These are phyloP conservation scores for Lactarius pseudohatsudake DNA, from an alignment of 768 basidiomycete genomes.

Conservation along the genomic window DNA sequence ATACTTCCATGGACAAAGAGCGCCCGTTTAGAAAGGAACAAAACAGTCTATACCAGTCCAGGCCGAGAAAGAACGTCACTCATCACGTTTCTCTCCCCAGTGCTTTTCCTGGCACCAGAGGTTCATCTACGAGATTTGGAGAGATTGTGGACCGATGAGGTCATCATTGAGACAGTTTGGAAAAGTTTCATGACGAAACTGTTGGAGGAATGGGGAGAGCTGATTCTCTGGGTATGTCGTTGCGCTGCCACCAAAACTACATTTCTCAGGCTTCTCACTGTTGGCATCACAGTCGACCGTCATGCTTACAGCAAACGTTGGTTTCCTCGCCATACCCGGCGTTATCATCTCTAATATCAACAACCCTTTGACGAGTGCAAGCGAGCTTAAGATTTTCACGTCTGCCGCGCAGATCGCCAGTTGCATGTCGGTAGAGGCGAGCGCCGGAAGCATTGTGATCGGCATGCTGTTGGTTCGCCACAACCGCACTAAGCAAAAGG, in stretches of 20 bases:
- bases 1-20: conserved; percentile 25
- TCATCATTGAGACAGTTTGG: conserved; percentile 22
- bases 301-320: conserved; percentile 21
- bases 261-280: not conserved
- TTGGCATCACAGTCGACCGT: conserved; percentile 12
- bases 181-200: conserved; percentile 18
- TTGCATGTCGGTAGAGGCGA: conserved; percentile 17
- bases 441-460: conserved; percentile 23
- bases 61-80: conserved; percentile 10
- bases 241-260: not conserved
- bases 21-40: conserved; percentile 18
- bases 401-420: conserved; percentile 20
- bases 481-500: conserved; percentile 15
- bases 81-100: conserved; percentile 20
- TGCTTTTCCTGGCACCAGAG: conserved; percentile 27
- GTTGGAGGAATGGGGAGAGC: conserved; percentile 18
- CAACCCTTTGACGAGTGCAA: not conserved
- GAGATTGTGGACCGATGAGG: conserved; percentile 19
- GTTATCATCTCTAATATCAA: conserved; percentile 7
- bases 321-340: conserved; percentile 23
- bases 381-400: not conserved
- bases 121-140: conserved; percentile 27
- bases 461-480: conserved; percentile 23
- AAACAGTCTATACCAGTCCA: conserved; percentile 12
- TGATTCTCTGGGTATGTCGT: conserved; percentile 21